Conservation (phyloP, 2,329 filamentous ascomycete genomes). For the Penicillium sp. region DNA sequence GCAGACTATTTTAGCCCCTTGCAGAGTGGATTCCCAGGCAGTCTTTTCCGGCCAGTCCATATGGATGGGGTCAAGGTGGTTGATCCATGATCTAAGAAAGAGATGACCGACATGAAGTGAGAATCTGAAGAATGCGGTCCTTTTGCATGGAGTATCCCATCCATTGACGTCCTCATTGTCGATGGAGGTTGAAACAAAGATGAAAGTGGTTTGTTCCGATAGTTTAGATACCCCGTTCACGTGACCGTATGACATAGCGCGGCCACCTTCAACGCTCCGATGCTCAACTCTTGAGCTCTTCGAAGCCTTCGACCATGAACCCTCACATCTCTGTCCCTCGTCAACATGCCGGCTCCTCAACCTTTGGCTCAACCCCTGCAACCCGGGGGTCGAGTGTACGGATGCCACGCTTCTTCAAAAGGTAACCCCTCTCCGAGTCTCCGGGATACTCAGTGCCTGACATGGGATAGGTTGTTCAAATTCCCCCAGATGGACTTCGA, state of each 20-base stretch:
- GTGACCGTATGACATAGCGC: neutral
- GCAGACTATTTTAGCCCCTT: constrained; percentile 2
- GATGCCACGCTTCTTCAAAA: constrained; percentile 68
- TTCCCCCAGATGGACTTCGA: constrained; percentile 75
- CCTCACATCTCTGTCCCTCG: constrained; percentile 62
- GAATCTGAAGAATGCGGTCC: too few species aligned
- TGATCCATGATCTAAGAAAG: too few species aligned
- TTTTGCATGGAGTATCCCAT: too few species aligned
- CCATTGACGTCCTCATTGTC: too few species aligned
- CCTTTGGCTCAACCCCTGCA: constrained; percentile 55
- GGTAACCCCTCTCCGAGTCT: constrained; percentile 37
- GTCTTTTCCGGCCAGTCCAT: neutral
- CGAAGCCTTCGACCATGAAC: constrained; percentile 48
- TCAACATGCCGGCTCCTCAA: constrained; percentile 56
- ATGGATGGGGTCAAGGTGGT: too few species aligned
- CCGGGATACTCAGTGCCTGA: constrained; percentile 6
- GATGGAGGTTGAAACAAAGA: too few species aligned
- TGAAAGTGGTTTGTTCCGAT: too few species aligned
- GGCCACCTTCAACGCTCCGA: constrained; percentile 5
- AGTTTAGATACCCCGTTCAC: neutral
- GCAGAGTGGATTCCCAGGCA: constrained; percentile 4
- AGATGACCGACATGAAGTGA: too few species aligned
- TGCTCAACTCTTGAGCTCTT: neutral
- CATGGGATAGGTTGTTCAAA: constrained; percentile 60
- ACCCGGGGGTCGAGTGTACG: constrained; percentile 55